Conservation (phyloP, 192 early-diverging fungal species). For the Coemansia sp. region DNA sequence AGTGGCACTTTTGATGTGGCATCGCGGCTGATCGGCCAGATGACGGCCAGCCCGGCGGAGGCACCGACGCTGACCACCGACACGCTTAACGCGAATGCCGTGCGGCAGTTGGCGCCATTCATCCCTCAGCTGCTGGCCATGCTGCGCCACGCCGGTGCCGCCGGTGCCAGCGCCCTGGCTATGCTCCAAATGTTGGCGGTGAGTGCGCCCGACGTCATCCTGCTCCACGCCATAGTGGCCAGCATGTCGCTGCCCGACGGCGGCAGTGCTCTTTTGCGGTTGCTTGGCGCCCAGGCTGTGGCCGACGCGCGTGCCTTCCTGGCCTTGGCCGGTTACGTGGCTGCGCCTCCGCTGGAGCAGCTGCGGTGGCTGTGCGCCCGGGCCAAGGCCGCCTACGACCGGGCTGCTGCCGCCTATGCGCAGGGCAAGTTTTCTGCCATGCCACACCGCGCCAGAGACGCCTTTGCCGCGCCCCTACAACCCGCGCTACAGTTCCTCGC, state of each 20-base stretch:
- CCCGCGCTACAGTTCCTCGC: constrained; percentile 9
- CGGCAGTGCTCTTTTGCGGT: constrained; percentile 4
- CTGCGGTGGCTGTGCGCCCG: constrained; percentile 20
- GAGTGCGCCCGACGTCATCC: constrained; percentile 20
- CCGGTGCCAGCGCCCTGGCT: constrained; percentile 1
- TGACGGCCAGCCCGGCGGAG: constrained; percentile 3
- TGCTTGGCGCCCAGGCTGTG: constrained; percentile 7
- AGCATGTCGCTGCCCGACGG: constrained; percentile 12
- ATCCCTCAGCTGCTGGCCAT: constrained; percentile 40
- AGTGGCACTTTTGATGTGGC: constrained; percentile 32
- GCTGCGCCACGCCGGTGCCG: constrained; percentile 8
- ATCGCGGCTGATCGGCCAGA: constrained; percentile 22
- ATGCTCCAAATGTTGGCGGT: constrained; percentile 13
- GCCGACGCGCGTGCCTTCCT: constrained; percentile 24
- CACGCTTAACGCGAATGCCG: constrained; percentile 15
- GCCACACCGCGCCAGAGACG: background rate
- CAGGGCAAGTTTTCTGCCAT: background rate
- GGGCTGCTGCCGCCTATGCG: constrained; percentile 4
- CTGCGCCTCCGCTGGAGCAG: constrained; percentile 29
- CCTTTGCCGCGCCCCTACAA: constrained; percentile 6
- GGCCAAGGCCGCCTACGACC: constrained; percentile 19
- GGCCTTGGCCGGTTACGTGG: background rate
- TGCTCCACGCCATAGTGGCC: constrained; percentile 32
- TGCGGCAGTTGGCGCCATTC: constrained; percentile 22
- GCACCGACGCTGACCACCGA: constrained; percentile 7